Evolutionary conservation across 129 eudicot species (phyloP).

Genomic region (Flaveria ramosissima): DNA sequence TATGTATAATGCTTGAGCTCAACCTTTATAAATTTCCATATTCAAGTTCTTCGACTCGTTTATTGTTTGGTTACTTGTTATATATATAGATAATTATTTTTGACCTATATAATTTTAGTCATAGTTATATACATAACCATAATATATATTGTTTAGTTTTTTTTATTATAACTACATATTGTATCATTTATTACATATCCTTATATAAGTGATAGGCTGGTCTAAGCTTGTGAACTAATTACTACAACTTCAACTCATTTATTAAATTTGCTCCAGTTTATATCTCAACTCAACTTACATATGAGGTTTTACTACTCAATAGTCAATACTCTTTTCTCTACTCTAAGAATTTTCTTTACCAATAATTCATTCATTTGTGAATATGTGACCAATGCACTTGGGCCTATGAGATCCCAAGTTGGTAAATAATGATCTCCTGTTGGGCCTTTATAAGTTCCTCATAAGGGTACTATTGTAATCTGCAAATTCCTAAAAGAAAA

Average conservation of each 20-base stretch:
- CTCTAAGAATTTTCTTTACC: background rate
- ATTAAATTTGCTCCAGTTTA: no score
- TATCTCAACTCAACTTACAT: no score
- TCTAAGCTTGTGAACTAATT: no score
- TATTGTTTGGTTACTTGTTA: background rate
- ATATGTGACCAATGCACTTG: background rate
- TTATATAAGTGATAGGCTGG: no score
- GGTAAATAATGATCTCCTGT: background rate
- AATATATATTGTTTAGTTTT: background rate
- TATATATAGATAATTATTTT: background rate
- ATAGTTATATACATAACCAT: background rate
- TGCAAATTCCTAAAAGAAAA: background rate
- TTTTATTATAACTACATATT: no score
- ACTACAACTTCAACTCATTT: no score
- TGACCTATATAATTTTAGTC: background rate
- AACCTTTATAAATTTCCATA: background rate
- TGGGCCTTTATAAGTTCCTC: background rate
- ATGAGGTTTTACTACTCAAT: no score
- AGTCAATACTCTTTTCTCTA: no score
- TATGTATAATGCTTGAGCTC: background rate
- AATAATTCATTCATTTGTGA: background rate
- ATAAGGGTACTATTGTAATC: constrained; percentile 31
- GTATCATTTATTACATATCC: no score
- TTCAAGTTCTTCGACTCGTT: background rate
- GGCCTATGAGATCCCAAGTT: background rate